These are phyloP conservation scores for Botrytis cinerea DNA, from an alignment of 2,329 filamentous ascomycete genomes.

Conservation along the genomic window DNA sequence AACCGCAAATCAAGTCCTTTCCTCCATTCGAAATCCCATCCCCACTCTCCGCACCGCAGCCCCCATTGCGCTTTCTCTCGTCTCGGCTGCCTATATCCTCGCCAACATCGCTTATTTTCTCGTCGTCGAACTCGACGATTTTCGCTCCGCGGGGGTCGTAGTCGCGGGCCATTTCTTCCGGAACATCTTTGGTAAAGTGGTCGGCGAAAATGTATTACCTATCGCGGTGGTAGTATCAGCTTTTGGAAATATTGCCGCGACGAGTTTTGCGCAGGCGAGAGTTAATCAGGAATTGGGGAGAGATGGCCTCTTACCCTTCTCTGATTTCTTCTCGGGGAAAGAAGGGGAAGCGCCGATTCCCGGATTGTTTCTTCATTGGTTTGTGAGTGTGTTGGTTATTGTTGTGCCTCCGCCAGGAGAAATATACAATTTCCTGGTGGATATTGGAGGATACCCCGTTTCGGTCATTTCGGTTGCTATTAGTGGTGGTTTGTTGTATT, in stretches of 20 bases:
- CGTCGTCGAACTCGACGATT: slow-evolving; percentile 57
- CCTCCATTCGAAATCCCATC: slow-evolving; percentile 58
- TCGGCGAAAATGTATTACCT: background rate
- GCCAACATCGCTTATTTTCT: slow-evolving; percentile 61
- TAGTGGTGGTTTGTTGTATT: background rate
- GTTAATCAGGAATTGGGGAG: background rate
- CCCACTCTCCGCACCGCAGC: slow-evolving; percentile 59
- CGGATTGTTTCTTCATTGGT: background rate
- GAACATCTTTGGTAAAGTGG: background rate
- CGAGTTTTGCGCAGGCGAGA: background rate
- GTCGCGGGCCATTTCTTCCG: slow-evolving; percentile 58
- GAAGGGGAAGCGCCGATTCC: background rate
- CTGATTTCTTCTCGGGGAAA: background rate
- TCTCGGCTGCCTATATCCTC: slow-evolving; percentile 58
- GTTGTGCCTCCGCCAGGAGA: background rate
- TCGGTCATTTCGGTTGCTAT: background rate
- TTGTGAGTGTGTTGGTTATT: background rate
- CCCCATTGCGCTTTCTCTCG: slow-evolving; percentile 54
- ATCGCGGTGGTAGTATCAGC: background rate
- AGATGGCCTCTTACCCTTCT: background rate
- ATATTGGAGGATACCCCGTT: background rate
- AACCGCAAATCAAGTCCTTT: slow-evolving; percentile 52
- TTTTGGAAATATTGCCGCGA: background rate
- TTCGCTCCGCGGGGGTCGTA: slow-evolving; percentile 54
- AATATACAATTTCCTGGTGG: background rate